These are phyloP conservation scores for Annulohypoxylon moriforme DNA, from an alignment of 495 filamentous ascomycete species.

Conservation along the genomic window DNA sequence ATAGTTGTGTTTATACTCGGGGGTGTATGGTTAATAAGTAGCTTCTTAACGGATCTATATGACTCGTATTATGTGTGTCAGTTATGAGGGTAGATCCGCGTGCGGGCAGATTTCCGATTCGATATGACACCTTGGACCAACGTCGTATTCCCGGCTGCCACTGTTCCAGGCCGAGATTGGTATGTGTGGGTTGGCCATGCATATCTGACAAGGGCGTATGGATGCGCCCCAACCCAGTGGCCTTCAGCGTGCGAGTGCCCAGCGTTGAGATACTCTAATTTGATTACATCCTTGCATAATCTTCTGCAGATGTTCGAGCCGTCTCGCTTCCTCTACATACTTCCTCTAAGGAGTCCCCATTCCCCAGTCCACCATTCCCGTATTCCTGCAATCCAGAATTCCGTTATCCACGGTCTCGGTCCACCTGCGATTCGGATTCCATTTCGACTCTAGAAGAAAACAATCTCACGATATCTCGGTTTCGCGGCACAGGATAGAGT, in stretches of 20 bases:
- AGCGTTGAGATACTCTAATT: slow-evolving; percentile 8
- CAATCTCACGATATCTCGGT: slow-evolving; percentile 20
- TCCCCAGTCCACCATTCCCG: slow-evolving; percentile 38
- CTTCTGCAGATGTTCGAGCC: slow-evolving; percentile 22
- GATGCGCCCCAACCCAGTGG: slow-evolving; percentile 32
- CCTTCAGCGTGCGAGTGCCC: slow-evolving; percentile 10
- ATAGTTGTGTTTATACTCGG: slow-evolving; percentile 8
- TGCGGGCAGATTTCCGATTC: slow-evolving; percentile 33
- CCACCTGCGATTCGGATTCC: slow-evolving; percentile 29
- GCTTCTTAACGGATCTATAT: slow-evolving; percentile 12
- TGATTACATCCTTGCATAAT: slow-evolving; percentile 31
- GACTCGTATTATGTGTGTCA: slow-evolving; percentile 3
- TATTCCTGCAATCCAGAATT: slow-evolving; percentile 42
- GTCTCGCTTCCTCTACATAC: background rate
- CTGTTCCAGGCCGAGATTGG: slow-evolving; percentile 21
- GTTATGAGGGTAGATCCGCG: slow-evolving; percentile 33
- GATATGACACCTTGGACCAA: slow-evolving; percentile 30
- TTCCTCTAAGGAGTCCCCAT: background rate
- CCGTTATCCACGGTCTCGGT: slow-evolving; percentile 37
- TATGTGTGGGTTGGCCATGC: slow-evolving; percentile 13
- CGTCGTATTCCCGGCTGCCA: slow-evolving; percentile 33
- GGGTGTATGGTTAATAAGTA: slow-evolving; percentile 29
- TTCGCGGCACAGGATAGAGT: slow-evolving; percentile 15
- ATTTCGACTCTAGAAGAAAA: slow-evolving; percentile 14
- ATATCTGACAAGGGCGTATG: slow-evolving; percentile 21